Conservation (phyloP, 495 filamentous ascomycete species). For the Penicillium ochrochloron region DNA sequence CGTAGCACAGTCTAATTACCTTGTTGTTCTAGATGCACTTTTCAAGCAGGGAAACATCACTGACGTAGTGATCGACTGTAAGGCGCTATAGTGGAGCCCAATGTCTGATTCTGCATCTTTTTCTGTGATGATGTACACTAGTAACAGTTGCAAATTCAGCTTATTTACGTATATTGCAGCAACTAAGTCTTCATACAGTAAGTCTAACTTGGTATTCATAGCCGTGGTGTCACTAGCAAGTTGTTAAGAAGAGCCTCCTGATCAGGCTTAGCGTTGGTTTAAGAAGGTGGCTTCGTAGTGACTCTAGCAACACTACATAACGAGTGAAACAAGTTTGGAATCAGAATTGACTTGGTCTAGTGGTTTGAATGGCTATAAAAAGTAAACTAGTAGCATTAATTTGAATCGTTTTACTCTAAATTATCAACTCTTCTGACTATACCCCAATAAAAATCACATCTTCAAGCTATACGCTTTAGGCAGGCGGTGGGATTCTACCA, state of each 20-base stretch:
- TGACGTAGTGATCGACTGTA: background rate
- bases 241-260: no score
- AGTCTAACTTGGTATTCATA: no score
- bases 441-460: background rate
- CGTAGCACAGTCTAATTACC: background rate
- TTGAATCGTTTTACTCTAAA: background rate
- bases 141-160: background rate
- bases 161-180: background rate
- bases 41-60: background rate
- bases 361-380: no score
- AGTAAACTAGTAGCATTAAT: no score
- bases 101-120: background rate
- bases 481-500: constrained; percentile 1
- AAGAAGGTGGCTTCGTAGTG: no score
- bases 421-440: background rate
- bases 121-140: background rate
- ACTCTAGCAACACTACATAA: no score
- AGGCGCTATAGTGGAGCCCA: background rate
- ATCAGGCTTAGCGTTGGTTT: no score
- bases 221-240: no score
- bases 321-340: no score
- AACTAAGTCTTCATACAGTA: no score
- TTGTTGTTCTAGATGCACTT: background rate
- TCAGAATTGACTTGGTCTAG: no score
- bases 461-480: background rate